These are phyloP conservation scores for Recurvomyces mirabilis DNA, from an alignment of 495 filamentous ascomycete species.

Conservation along the genomic window DNA sequence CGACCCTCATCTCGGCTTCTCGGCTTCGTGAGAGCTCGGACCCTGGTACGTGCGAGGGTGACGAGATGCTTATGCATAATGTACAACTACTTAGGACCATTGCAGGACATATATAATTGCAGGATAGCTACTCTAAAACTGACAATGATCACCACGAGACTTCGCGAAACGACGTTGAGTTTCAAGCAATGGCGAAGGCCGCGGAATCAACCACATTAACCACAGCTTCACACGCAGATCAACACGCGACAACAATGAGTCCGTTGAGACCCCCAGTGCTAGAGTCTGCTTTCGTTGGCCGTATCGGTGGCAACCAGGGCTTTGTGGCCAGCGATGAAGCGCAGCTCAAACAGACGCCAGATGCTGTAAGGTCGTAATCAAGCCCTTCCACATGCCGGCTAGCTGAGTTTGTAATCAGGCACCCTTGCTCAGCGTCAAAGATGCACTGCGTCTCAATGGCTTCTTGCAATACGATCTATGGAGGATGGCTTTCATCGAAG, in stretches of 20 bases:
- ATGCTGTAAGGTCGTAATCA: slow-evolving; percentile 11
- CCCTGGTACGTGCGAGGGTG: background rate
- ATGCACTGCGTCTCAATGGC: slow-evolving; percentile 6
- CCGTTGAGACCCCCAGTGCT: background rate
- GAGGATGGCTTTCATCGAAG: slow-evolving; percentile 14
- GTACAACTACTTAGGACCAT: too few relatives aligned
- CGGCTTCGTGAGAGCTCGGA: background rate
- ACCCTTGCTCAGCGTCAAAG: slow-evolving; percentile 2
- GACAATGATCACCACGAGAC: too few relatives aligned
- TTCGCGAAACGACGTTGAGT: too few relatives aligned
- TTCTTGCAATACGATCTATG: slow-evolving; percentile 12
- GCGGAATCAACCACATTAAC: background rate
- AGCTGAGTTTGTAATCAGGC: background rate
- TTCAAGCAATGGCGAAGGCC: background rate
- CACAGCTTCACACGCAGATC: too few relatives aligned
- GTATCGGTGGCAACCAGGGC: slow-evolving; percentile 18
- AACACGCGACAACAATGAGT: too few relatives aligned
- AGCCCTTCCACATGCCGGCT: background rate
- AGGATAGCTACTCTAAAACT: background rate
- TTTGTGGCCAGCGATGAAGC: slow-evolving; percentile 7
- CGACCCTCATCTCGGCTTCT: background rate
- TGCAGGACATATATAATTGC: background rate
- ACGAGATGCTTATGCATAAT: background rate
- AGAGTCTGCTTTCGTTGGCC: slow-evolving; percentile 14
- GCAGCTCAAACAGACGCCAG: slow-evolving; percentile 10